Evolutionary conservation across 352 stramenopile species (phyloP), one percentile per base, ranked within the genome.

Genomic region (Globisporangium sylvaticum): DNA sequence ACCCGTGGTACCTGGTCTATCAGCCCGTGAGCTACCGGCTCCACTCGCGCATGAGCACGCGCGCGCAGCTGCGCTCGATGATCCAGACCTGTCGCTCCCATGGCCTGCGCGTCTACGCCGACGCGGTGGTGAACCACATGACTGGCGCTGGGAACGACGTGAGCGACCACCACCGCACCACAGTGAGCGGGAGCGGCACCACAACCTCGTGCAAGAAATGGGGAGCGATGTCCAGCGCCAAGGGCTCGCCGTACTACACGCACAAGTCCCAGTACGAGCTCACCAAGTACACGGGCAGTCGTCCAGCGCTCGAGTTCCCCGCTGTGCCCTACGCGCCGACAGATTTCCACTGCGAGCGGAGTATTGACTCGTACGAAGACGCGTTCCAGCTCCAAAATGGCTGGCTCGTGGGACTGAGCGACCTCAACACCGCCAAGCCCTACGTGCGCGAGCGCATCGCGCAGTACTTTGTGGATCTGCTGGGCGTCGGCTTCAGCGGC

Each of bases 1-100:
- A 89, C 55, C 82, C 83, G 18, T 91, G 83, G 83, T 91, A 89
- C 63, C 80, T 86, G 37, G 72, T 83, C 20, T 89, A 89, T 59
- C 81, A 89, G 27, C 78, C 83, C 4, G 82, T 90, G 59, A 88
- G 76, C 58, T 91, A 87, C 50, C 78, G 80, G 0, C 66, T 91
- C 31, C 66, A 86, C 64, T 87, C 79, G 5, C 77, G 83, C 20
- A 74, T 91, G 24, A 82, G 83, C 4, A 66, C 80, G 31, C 78
- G 83, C 62, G 42, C 68, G 10, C 69, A 91, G 58, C 52, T 91
- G 3, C 70, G 80, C 2, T 74, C 69, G 0, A 86, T 90, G 80
- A 90, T 91, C 70, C 74, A 90, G 57, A 87, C 75, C 0, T 91
- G 83, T 37, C 82, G 82, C 12, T 66, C 72, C n/a, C 83, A 82